Percentiles rank a stretch among this genome's conserved stretches.
These are phyloP conservation scores for Dendrothele bispora DNA, from an alignment of 768 basidiomycete genomes.

Conservation along the genomic window DNA sequence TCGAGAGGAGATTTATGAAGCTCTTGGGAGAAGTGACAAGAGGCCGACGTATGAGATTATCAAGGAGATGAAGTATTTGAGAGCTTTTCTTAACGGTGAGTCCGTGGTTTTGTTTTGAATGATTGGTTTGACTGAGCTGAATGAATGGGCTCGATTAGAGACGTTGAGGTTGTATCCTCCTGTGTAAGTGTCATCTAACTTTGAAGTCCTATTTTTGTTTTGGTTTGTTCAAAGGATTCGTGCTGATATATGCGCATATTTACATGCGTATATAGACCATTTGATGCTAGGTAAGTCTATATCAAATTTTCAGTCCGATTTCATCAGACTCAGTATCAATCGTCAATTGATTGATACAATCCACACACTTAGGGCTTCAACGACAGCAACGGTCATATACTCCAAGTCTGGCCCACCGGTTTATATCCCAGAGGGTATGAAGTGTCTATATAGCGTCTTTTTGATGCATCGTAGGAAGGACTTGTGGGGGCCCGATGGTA, in stretches of 20 bases:
- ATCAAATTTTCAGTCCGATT: not conserved
- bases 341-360: not conserved
- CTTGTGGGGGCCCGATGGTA: conserved; percentile 49
- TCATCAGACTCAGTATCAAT: conserved; percentile 9
- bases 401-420: too few relatives aligned
- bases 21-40: conserved; percentile 31
- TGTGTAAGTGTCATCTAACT: conserved; percentile 6
- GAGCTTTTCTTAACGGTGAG: conserved; percentile 45
- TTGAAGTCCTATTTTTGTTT: not conserved
- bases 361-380: too few relatives aligned
- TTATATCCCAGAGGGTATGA: too few relatives aligned
- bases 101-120: not conserved
- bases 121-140: not conserved
- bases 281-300: conserved; percentile 27
- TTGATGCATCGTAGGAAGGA: conserved; percentile 40
- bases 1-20: conserved; percentile 41
- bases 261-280: conserved; percentile 27
- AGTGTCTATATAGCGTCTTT: conserved; percentile 6
- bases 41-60: conserved; percentile 43
- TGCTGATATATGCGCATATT: too few relatives aligned
- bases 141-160: conserved; percentile 5
- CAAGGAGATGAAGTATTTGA: conserved; percentile 40
- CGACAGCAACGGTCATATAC: too few relatives aligned
- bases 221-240: too few relatives aligned
- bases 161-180: conserved; percentile 9